Percentiles rank a stretch among this genome's conserved stretches.
Conservation (phyloP, 345 rosid genomes). For the Populus davidiana region DNA sequence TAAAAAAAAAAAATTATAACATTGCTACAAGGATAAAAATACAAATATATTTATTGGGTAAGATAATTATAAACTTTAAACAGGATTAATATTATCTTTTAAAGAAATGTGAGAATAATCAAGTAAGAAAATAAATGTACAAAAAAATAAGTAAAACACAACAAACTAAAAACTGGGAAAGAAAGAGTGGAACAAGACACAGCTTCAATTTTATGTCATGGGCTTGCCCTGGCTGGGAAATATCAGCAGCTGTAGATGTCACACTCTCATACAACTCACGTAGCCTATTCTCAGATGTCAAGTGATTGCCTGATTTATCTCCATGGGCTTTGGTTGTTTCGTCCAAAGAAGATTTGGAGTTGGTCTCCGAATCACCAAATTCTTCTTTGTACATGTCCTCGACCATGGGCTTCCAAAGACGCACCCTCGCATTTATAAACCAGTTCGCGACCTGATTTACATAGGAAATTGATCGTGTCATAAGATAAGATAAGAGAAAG, state of each 20-base stretch:
- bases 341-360: slow-evolving; percentile 59
- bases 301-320: slow-evolving; percentile 23
- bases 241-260: slow-evolving; percentile 29
- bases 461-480: not conserved
- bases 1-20: no score
- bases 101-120: no score
- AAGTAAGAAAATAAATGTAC: no score
- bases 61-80: no score
- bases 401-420: slow-evolving; percentile 98
- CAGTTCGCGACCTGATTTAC: slow-evolving; percentile 76
- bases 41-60: no score
- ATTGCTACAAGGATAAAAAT: no score
- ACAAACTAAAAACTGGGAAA: no score
- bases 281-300: slow-evolving; percentile 20
- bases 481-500: not conserved
- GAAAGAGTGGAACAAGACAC: no score
- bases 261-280: slow-evolving; percentile 42
- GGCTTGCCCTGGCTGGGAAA: slow-evolving; percentile 14
- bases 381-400: slow-evolving; percentile 95
- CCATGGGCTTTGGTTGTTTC: slow-evolving; percentile 37
- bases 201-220: slow-evolving; percentile 27
- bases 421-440: slow-evolving; percentile 92
- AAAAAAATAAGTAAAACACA: no score
- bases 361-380: slow-evolving; percentile 53
- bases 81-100: no score